phyloP scores from a whole-genome alignment of 2,329 filamentous ascomycete species.

The Exophiala dermatitidis region DNA sequence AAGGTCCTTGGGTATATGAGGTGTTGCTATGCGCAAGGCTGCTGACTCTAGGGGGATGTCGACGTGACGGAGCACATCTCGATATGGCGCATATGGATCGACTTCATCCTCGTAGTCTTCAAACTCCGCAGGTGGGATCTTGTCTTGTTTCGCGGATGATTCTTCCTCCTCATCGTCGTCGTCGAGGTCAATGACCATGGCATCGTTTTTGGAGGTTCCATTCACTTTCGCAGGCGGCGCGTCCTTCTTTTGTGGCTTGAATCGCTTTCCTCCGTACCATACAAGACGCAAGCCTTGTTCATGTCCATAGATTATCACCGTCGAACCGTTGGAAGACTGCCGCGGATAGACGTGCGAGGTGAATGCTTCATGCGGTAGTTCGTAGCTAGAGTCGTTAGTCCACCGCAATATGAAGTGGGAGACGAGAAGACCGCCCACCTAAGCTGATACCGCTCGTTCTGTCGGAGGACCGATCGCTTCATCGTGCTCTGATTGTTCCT shows the following conservation, averaged over 20 bases:
- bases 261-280: constrained; percentile 52
- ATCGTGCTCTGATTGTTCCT: constrained; percentile 16
- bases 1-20: constrained; percentile 35
- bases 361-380: constrained; percentile 53
- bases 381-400: constrained; percentile 43
- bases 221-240: constrained; percentile 35
- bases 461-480: constrained; percentile 34
- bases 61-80: constrained; percentile 47
- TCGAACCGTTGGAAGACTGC: constrained; percentile 54
- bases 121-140: constrained; percentile 36
- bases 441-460: constrained; percentile 38
- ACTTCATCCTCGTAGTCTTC: constrained; percentile 51
- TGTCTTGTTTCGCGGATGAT: constrained; percentile 30
- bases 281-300: constrained; percentile 51
- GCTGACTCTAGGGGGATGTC: constrained; percentile 49
- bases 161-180: constrained; percentile 53
- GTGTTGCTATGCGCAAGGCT: constrained; percentile 47
- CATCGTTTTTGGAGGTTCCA: constrained; percentile 36
- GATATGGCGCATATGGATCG: constrained; percentile 50
- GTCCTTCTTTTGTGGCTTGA: constrained; percentile 34
- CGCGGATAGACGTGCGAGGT: constrained; percentile 52
- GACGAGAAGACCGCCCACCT: constrained; percentile 30
- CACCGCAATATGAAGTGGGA: background rate
- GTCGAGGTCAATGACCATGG: constrained; percentile 51
- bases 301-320: constrained; percentile 54